Evolutionary conservation across 2,329 filamentous ascomycete species (phyloP), one percentile per base, ranked within the genome.

Genomic region (Emergomyces orientalis): DNA sequence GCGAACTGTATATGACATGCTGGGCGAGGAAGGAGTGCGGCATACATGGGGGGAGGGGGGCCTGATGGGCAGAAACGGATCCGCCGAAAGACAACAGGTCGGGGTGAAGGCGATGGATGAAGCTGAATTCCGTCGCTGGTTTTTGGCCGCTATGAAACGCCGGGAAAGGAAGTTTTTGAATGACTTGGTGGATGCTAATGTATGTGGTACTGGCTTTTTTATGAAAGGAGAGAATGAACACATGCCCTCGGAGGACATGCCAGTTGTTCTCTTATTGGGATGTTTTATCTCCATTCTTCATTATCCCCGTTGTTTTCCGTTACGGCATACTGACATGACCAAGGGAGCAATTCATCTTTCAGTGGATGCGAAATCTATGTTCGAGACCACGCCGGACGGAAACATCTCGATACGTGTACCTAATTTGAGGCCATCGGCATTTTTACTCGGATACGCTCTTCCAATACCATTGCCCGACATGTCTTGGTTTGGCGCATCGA

Each of bases 61-160:
- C 17, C 61, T 65, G 14, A 75, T 76, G 71, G 74, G 72, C 2
- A 56, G 22, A 22, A 67, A 66, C 17, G 73, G 72, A 32, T 71
- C 71, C 61, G 72, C 69, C 19, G 67, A 71, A 62, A 64, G 60
- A 30, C 67, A 68, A 64, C 65, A 75, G 25, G 65, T 79, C 6
- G 76, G 76, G 2, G 70, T 77, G 9, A 73, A 70, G 66, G 67
- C 74, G 1, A 75, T 75, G 73, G 69, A 69, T 41, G 68, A 71
- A n/a, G 68, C 71, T 52, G 72, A 78, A 65, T 78, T 78, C 67
- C 72, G 75, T 37, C 65, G 63, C 25, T 78, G 76, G 76, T 77
- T 77, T 60, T 64, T 77, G 64, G 72, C 70, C 43, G 70, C 64
- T 2, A 77, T 79, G 76, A 75, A 75, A 66, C 71, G 66, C 37